Base-by-base conservation (phyloP, 768 basidiomycete species). In the Dentipellis sp. region DNA sequence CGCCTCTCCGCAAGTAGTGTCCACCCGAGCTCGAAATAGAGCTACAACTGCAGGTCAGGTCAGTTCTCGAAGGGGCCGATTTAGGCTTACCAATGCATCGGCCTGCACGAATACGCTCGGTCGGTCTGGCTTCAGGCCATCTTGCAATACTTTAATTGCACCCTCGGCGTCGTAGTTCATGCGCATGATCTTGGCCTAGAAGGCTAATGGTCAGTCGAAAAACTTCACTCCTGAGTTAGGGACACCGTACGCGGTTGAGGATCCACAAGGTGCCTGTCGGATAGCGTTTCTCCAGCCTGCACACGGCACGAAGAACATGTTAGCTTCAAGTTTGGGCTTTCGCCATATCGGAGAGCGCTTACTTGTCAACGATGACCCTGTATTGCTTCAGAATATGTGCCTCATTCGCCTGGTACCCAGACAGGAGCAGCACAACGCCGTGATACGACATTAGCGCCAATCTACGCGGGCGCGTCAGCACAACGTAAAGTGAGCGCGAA, bases 401-500 rank as follows among this genome's bases (percentile, higher is more conserved):
- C 64, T 85, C 85, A 58, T 92, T 81, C 0, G 88, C 87, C 64
- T 88, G 88, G 61, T 82, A 92, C 1, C 89, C 89, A 5, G 84
- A 74, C 34, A 88, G 65, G 0, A 87, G 76, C 2, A 91, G 74
- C 4, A 90, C 79, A 52, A 83, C 76, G 23, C 88, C 85, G 53
- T 87, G 74, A 64, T 90, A 91, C 3, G 86, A 86, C 86, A 92
- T 91, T 8, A 92, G 68, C 0, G 86, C 79, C n/a, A 91, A 71
- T 12, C 86, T 86, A 55, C 16, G 42, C 29, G 10, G 36, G 16
- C 38, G 40, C 12, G 0, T 11, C 29, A 17, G 11, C 9, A 40
- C 10, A 21, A 39, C 12, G 51, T 14, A 55, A 50, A 11, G 53
- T 39, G 36, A 10, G 11, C 48, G 48, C 8, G 1, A 12, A 50